These are phyloP conservation scores for Fusarium denticulatum DNA, from an alignment of 2,329 filamentous ascomycete species.

Conservation along the genomic window DNA sequence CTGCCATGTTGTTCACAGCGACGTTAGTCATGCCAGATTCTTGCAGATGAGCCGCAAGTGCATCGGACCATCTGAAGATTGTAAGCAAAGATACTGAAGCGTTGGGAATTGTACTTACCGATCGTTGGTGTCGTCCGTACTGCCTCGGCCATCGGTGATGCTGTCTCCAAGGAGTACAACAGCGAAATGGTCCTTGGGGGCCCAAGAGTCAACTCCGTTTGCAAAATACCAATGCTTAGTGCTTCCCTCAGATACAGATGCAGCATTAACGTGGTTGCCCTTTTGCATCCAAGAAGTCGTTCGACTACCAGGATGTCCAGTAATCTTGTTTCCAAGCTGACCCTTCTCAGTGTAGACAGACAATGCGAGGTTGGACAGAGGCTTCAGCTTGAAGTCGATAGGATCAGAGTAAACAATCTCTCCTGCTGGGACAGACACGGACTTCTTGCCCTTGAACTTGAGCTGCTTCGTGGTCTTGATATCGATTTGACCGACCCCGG, in stretches of 20 bases:
- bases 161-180: slow-evolving; percentile 30
- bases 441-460: slow-evolving; percentile 16
- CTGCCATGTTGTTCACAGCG: slow-evolving; percentile 31
- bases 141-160: slow-evolving; percentile 30
- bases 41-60: slow-evolving; percentile 18
- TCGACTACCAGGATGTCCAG: slow-evolving; percentile 26
- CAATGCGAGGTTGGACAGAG: slow-evolving; percentile 20
- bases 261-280: slow-evolving; percentile 20
- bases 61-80: slow-evolving; percentile 15
- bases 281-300: slow-evolving; percentile 31
- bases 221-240: slow-evolving; percentile 32
- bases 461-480: slow-evolving; percentile 1
- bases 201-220: slow-evolving; percentile 18
- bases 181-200: slow-evolving; percentile 12
- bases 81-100: too few relatives aligned
- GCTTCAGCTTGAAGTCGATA: slow-evolving; percentile 14
- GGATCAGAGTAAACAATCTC: slow-evolving; percentile 20
- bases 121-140: slow-evolving; percentile 24
- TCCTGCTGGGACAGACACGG: slow-evolving; percentile 3
- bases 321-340: slow-evolving; percentile 18
- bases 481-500: slow-evolving; percentile 18
- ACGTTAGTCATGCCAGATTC: slow-evolving; percentile 5
- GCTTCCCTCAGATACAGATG: slow-evolving; percentile 22
- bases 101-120: too few relatives aligned
- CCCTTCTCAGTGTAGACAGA: slow-evolving; percentile 25